Evolutionary conservation across 352 stramenopile species (phyloP).

Genomic region (Globisporangium splendens): DNA sequence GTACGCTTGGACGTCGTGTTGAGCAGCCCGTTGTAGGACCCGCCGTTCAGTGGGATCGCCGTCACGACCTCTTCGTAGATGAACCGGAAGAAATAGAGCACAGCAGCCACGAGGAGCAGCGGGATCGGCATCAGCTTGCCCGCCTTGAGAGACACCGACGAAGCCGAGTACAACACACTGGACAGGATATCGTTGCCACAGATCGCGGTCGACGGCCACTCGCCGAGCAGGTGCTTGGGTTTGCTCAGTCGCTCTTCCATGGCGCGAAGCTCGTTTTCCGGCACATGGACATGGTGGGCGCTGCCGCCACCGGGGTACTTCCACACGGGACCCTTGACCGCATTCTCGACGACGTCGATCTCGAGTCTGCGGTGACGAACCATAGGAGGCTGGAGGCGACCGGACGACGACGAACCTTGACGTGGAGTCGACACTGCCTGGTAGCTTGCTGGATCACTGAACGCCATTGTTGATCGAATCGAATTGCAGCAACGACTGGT

Average conservation of each 20-base stretch:
- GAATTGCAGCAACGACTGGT: neutral
- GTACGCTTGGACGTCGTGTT: slow-evolving; percentile 88
- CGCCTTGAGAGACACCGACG: slow-evolving; percentile 34
- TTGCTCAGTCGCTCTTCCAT: slow-evolving; percentile 26
- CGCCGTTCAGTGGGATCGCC: slow-evolving; percentile 87
- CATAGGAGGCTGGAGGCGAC: slow-evolving; percentile 1
- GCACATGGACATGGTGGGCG: slow-evolving; percentile 26
- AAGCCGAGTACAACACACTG: slow-evolving; percentile 73
- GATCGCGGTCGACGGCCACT: slow-evolving; percentile 81
- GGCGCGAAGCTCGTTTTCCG: slow-evolving; percentile 26
- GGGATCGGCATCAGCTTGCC: slow-evolving; percentile 80
- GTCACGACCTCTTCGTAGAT: slow-evolving; percentile 89
- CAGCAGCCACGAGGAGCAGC: slow-evolving; percentile 61
- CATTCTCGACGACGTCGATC: slow-evolving; percentile 38
- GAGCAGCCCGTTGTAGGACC: slow-evolving; percentile 87
- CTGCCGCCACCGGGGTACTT: slow-evolving; percentile 32
- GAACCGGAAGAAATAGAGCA: slow-evolving; percentile 60
- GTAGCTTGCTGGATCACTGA: slow-evolving; percentile 4
- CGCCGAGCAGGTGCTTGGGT: slow-evolving; percentile 35
- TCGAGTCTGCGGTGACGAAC: slow-evolving; percentile 42
- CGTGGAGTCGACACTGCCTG: slow-evolving; percentile 7
- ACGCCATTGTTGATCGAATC: neutral
- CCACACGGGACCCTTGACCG: slow-evolving; percentile 27
- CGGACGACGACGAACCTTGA: neutral
- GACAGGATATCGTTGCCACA: slow-evolving; percentile 89